phyloP scores from a whole-genome alignment of 2,329 filamentous ascomycete genomes.

The Fusarium humuli region DNA sequence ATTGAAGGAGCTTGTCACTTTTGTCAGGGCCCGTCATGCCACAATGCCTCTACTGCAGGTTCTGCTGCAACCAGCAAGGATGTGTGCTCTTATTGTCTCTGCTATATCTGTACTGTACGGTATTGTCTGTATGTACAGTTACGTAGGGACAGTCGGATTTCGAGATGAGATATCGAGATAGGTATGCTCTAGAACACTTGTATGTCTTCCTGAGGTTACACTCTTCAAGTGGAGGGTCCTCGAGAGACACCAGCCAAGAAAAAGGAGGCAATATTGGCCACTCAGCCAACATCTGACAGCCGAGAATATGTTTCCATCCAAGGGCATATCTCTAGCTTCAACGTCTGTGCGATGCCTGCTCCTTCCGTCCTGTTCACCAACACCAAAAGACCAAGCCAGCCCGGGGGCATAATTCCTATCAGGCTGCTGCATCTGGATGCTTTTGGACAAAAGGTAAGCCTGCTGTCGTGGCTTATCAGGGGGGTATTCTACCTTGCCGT shows the following conservation, averaged over 20 bases:
- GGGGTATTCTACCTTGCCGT: slow-evolving; percentile 25
- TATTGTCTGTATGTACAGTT: slow-evolving; percentile 1
- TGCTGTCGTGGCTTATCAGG: slow-evolving; percentile 25
- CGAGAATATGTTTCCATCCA: slow-evolving; percentile 19
- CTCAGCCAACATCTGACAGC: slow-evolving; percentile 26
- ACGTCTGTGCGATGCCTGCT: slow-evolving; percentile 36
- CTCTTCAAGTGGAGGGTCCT: slow-evolving; percentile 19
- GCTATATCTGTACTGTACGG: not conserved
- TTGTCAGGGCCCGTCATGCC: slow-evolving; percentile 24
- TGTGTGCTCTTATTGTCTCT: slow-evolving; percentile 11
- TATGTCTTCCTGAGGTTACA: slow-evolving; percentile 2
- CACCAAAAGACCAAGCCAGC: not conserved
- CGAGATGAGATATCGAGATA: not conserved
- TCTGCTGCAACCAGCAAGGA: slow-evolving; percentile 32
- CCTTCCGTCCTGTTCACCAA: not conserved
- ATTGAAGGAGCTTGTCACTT: slow-evolving; percentile 26
- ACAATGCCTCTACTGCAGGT: slow-evolving; percentile 40
- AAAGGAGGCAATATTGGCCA: slow-evolving; percentile 14
- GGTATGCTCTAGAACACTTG: not conserved
- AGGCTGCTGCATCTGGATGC: slow-evolving; percentile 42
- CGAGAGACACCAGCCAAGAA: not conserved
- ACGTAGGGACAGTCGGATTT: slow-evolving; percentile 26
- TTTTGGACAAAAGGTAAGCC: slow-evolving; percentile 37
- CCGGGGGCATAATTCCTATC: slow-evolving; percentile 21
- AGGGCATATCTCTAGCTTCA: slow-evolving; percentile 20